Evolutionary conservation across 768 basidiomycete genomes (phyloP).

Genomic region (Paxillus rubicundulus): DNA sequence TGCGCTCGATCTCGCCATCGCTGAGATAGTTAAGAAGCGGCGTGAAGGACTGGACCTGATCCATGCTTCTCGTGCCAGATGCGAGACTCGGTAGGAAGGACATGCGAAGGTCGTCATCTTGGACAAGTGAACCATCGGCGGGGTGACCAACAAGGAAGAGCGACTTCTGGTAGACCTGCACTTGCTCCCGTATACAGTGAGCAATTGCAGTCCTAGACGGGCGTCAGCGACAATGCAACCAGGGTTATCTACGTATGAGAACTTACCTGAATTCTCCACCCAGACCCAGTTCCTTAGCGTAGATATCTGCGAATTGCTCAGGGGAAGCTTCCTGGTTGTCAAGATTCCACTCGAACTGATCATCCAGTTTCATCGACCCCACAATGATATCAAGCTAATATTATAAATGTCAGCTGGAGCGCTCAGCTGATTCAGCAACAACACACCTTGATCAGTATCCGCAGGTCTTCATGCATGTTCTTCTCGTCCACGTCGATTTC

Average conservation of each 20-base stretch:
- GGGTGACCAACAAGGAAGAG: slow-evolving; percentile 88
- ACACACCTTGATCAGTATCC: slow-evolving; percentile 87
- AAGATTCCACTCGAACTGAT: slow-evolving; percentile 98
- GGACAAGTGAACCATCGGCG: slow-evolving; percentile 70
- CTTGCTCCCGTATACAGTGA: slow-evolving; percentile 94
- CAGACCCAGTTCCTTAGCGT: slow-evolving; percentile 83
- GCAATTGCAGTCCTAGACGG: slow-evolving; percentile 84
- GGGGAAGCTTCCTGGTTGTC: slow-evolving; percentile 77
- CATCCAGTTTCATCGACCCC: slow-evolving; percentile 88
- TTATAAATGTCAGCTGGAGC: background rate
- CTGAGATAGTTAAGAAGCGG: slow-evolving; percentile 88
- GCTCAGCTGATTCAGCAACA: background rate
- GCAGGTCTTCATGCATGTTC: slow-evolving; percentile 76
- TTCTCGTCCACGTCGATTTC: slow-evolving; percentile 67
- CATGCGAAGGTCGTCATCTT: slow-evolving; percentile 88
- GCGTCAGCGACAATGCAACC: slow-evolving; percentile 10
- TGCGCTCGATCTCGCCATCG: slow-evolving; percentile 84
- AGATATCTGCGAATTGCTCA: slow-evolving; percentile 89
- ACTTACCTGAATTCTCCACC: slow-evolving; percentile 89
- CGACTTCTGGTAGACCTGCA: slow-evolving; percentile 87
- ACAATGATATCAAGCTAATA: slow-evolving; percentile 90
- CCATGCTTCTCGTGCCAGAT: slow-evolving; percentile 67
- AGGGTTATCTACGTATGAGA: background rate
- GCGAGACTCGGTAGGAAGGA: slow-evolving; percentile 84
- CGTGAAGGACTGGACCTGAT: slow-evolving; percentile 78